These are phyloP conservation scores for Pseudogymnoascus sp. DNA, from an alignment of 2,329 filamentous ascomycete genomes.

Conservation along the genomic window DNA sequence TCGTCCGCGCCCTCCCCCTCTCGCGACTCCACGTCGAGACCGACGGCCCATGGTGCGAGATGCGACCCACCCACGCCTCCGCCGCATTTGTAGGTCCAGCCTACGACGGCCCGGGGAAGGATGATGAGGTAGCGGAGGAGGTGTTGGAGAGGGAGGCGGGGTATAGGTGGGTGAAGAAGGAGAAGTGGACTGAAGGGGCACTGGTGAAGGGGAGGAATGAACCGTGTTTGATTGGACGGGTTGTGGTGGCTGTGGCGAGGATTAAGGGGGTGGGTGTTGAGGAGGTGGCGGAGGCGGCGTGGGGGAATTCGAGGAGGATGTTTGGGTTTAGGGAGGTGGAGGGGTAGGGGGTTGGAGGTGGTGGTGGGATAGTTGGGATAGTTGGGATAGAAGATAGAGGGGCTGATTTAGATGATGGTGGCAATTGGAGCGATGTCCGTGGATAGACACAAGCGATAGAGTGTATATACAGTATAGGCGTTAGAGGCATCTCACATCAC, in stretches of 20 bases:
- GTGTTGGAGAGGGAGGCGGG: conserved; percentile 36
- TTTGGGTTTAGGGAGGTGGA: conserved; percentile 57
- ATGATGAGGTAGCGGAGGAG: conserved; percentile 19
- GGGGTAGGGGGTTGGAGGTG: neutral
- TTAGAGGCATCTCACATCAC: neutral
- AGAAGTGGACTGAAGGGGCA: conserved; percentile 78
- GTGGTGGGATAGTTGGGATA: neutral
- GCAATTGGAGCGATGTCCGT: neutral
- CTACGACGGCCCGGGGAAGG: conserved; percentile 25
- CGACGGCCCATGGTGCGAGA: conserved; percentile 96
- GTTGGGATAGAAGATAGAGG: neutral
- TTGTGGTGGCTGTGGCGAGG: conserved; percentile 80
- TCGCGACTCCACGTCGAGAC: conserved; percentile 88
- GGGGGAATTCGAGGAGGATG: conserved; percentile 72
- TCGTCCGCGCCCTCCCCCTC: conserved; percentile 71
- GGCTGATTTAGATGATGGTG: neutral
- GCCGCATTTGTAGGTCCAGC: conserved; percentile 11
- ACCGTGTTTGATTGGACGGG: conserved; percentile 74
- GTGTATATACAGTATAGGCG: neutral
- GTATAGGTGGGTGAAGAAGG: conserved; percentile 87
- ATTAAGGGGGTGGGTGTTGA: conserved; percentile 75
- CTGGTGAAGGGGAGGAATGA: conserved; percentile 97
- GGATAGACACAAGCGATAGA: neutral
- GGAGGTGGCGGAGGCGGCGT: conserved; percentile 78
- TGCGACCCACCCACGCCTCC: conserved; percentile 79